phyloP scores from a whole-genome alignment of 805 yeast species.

The Dipodascus geniculatus region DNA sequence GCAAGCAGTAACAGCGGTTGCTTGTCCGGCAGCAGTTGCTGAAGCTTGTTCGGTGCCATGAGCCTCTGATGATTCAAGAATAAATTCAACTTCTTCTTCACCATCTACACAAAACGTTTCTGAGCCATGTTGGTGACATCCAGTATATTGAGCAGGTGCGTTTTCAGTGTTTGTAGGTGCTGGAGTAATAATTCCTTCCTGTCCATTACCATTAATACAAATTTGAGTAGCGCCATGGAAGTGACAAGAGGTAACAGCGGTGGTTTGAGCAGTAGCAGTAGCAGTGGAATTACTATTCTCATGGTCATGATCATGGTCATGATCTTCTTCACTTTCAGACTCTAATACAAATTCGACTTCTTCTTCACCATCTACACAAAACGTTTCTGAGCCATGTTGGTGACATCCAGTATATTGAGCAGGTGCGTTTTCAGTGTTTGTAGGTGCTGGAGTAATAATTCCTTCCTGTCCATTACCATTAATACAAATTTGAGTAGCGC shows the following conservation, averaged over 20 bases:
- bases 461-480: background rate
- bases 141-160: slow-evolving; percentile 2
- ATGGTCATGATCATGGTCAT: background rate
- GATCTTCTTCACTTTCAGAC: background rate
- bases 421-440: background rate
- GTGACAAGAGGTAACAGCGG: background rate
- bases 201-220: background rate
- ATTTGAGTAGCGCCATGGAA: background rate
- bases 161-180: background rate
- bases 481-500: background rate
- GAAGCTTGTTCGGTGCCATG: background rate
- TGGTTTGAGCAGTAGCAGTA: background rate
- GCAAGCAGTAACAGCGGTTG: background rate
- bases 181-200: background rate
- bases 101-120: background rate
- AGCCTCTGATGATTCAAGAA: background rate
- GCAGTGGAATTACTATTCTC: background rate
- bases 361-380: background rate
- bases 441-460: background rate
- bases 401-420: slow-evolving; percentile 4
- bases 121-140: slow-evolving; percentile 3
- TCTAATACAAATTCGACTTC: slow-evolving; percentile 3
- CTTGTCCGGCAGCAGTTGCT: background rate
- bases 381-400: slow-evolving; percentile 1
- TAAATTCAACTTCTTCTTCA: slow-evolving; percentile 1